phyloP scores from a whole-genome alignment of 1,284 basidiomycete genomes.

The Austropuccinia psidii region DNA sequence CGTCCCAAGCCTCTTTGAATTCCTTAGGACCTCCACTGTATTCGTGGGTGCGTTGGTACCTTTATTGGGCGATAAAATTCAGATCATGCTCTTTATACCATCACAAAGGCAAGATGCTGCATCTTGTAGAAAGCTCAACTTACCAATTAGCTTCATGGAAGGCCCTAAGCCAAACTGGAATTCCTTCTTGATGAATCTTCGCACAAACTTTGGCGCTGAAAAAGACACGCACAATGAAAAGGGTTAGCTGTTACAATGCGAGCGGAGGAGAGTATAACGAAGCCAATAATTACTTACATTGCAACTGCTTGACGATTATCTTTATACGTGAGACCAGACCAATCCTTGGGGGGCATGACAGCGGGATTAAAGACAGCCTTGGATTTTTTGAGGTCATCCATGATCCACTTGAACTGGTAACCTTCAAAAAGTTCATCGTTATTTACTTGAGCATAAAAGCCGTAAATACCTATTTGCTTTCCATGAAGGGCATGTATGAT shows the following conservation, averaged over 20 bases:
- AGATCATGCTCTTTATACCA: not conserved
- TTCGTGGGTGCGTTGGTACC: slow-evolving; percentile 40
- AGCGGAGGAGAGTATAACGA: not conserved
- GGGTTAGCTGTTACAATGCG: not conserved
- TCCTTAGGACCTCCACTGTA: slow-evolving; percentile 38
- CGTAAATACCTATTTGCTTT: not conserved
- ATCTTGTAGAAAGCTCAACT: not conserved
- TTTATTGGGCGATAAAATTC: slow-evolving; percentile 35
- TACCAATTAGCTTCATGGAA: slow-evolving; percentile 43
- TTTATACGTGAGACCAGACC: not conserved
- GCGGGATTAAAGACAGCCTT: slow-evolving; percentile 47
- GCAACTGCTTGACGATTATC: slow-evolving; percentile 6
- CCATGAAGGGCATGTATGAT: slow-evolving; percentile 5
- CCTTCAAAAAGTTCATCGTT: slow-evolving; percentile 45
- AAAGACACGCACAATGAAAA: too few relatives aligned
- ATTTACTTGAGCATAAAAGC: slow-evolving; percentile 48
- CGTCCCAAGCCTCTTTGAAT: slow-evolving; percentile 48
- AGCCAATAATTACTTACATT: slow-evolving; percentile 1
- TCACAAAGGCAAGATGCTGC: too few relatives aligned
- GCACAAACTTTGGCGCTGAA: slow-evolving; percentile 44
- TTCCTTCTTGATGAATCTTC: slow-evolving; percentile 47
- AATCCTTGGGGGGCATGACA: slow-evolving; percentile 40
- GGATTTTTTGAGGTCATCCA: slow-evolving; percentile 44
- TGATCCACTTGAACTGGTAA: slow-evolving; percentile 43
- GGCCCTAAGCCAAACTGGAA: slow-evolving; percentile 47